A percentile compares a stretch with the other conserved stretches of the same genome.
These are phyloP conservation scores for Neurospora sp. DNA, from an alignment of 495 filamentous ascomycete species.

Conservation along the genomic window DNA sequence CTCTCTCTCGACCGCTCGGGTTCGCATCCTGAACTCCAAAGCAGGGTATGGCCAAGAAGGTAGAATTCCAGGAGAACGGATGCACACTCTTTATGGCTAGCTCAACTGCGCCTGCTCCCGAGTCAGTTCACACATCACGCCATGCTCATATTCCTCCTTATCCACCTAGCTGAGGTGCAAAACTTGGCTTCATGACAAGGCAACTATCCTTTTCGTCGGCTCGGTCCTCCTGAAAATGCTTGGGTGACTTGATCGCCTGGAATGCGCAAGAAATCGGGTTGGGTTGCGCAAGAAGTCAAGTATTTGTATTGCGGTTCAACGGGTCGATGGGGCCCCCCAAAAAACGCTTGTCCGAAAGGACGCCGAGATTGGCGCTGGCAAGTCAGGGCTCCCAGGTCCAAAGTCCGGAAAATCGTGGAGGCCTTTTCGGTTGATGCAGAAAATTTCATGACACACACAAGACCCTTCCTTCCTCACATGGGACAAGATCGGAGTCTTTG, in stretches of 20 bases:
- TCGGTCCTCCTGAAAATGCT: neutral
- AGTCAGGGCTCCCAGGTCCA: neutral
- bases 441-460: neutral
- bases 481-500: neutral
- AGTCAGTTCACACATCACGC: neutral
- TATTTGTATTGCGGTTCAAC: neutral
- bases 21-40: neutral
- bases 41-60: neutral
- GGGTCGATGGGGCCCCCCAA: neutral
- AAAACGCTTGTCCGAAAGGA: neutral
- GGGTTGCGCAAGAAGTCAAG: neutral
- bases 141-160: neutral
- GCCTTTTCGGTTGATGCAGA: neutral
- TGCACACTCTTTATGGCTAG: neutral
- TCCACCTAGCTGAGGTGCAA: neutral
- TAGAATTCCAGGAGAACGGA: neutral
- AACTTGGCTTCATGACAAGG: neutral
- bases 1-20: neutral
- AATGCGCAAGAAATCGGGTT: neutral
- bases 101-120: neutral
- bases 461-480: neutral
- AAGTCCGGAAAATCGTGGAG: neutral
- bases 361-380: neutral
- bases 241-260: neutral
- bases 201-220: neutral